Conservation (phyloP, 345 rosid species). For the Murraya koenigii region DNA sequence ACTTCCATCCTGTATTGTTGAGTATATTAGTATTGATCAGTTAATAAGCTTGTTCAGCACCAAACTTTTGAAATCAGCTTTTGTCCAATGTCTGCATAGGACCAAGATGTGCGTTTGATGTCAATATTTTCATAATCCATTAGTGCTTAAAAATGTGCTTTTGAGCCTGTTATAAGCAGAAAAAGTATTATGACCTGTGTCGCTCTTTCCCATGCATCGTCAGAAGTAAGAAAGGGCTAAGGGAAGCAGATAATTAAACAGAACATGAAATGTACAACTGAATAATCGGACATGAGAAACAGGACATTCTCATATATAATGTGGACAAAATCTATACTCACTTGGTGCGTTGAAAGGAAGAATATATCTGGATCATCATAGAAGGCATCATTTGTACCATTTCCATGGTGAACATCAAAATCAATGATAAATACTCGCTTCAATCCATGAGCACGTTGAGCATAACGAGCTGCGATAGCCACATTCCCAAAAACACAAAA, state of each 20-base stretch:
- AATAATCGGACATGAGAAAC: neutral
- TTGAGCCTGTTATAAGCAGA: neutral
- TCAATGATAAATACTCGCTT: slow-evolving; percentile 77
- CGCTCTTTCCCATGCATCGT: neutral
- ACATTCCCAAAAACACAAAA: slow-evolving; percentile 94
- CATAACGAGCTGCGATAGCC: slow-evolving; percentile 93
- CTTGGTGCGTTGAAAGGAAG: slow-evolving; percentile 96
- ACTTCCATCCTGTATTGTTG: slow-evolving; percentile 67
- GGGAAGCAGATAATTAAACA: too few relatives aligned
- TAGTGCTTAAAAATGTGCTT: neutral
- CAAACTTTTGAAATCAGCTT: neutral
- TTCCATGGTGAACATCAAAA: slow-evolving; percentile 97
- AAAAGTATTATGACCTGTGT: neutral
- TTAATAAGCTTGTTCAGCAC: neutral
- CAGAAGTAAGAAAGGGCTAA: neutral
- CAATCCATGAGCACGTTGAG: slow-evolving; percentile 66
- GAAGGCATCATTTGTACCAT: slow-evolving; percentile 90
- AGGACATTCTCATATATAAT: neutral
- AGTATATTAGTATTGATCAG: neutral
- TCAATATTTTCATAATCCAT: neutral
- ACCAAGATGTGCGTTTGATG: neutral
- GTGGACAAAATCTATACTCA: slow-evolving; percentile 17
- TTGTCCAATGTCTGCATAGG: neutral
- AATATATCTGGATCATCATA: slow-evolving; percentile 83
- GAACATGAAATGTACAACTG: too few relatives aligned